Conservation (phyloP, 148 eudicot species). For the Nepenthes gracilis region DNA sequence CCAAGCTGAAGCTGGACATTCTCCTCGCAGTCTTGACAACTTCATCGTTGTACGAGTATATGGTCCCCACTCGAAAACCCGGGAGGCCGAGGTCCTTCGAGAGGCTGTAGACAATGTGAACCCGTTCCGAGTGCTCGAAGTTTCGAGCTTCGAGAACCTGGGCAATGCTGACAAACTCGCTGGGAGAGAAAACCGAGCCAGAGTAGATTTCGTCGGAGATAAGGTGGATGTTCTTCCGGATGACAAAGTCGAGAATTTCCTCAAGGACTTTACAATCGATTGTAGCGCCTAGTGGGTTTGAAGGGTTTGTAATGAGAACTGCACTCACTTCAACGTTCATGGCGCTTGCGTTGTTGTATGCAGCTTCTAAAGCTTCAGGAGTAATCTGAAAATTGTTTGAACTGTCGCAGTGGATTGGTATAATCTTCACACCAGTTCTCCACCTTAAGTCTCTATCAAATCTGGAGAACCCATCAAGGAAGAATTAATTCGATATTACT, state of each 20-base stretch:
- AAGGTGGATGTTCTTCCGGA: constrained; percentile 59
- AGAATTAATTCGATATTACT: background rate
- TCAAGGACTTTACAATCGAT: constrained; percentile 32
- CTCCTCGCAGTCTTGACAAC: constrained; percentile 78
- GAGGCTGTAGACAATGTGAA: constrained; percentile 83
- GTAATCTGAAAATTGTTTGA: constrained; percentile 78
- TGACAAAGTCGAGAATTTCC: constrained; percentile 44
- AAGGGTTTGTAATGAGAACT: constrained; percentile 82
- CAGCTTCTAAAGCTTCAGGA: constrained; percentile 55
- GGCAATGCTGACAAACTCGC: constrained; percentile 65
- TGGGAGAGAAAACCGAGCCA: constrained; percentile 54
- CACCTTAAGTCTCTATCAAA: constrained; percentile 89
- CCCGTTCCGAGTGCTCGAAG: constrained; percentile 42
- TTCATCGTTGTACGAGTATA: constrained; percentile 75
- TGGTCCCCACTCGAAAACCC: constrained; percentile 77
- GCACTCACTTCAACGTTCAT: constrained; percentile 47
- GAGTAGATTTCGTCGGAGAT: constrained; percentile 92
- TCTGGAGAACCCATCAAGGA: constrained; percentile 34
- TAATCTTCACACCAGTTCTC: constrained; percentile 82
- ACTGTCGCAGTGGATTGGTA: constrained; percentile 72
- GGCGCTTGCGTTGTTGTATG: constrained; percentile 40
- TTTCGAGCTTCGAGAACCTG: constrained; percentile 39
- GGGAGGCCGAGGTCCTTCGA: constrained; percentile 91
- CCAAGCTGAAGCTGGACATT: constrained; percentile 77
- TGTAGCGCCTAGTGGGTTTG: constrained; percentile 79